Base-by-base conservation (phyloP, 164 flowering plant species). In the Liriodendron chinense region DNA sequence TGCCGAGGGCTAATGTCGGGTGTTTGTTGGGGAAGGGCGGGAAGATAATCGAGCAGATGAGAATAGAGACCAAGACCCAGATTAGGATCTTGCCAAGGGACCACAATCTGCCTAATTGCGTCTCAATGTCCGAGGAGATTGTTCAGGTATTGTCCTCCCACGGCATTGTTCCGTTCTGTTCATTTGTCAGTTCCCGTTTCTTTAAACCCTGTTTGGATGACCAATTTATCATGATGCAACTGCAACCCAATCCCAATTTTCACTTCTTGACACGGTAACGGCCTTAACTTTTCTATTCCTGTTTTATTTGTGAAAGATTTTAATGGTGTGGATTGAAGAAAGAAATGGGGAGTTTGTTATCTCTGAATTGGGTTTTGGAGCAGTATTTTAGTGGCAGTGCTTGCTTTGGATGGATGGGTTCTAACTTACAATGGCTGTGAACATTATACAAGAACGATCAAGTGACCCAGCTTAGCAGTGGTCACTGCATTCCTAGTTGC, bases 41-140 rank as follows among this genome's bases (percentile, higher is more conserved):
- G 82, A 96, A 92, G 87, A 96, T 96, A 26, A 92, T 96, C 74
- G 98, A 96, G 86, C 98, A 93, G 78, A 94, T 94, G 99, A 91
- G 98, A 83, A 76, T 85, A 4, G 98, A 92, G 81, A 96, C 99
- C 56, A 96, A 90, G 83, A 93, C 99, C 20, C 99, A 96, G 77
- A 96, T 96, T 77, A 87, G 99, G 86, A 80, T 96, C 74, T 82
- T 94, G 47, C 99, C 99, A 18, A 86, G 98, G 69, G 99, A 96
- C 78, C 92, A 87, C 71, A 89, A 76, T 21, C 61, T 96, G 73
- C 99, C 99, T 25, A 89, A 87, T 1, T 96, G 99, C 73, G 94
- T 94, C 61, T 79, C 97, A 0, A 78, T 85, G 86, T 83, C 93
- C 0, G 98, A 94, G 81, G 99, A 96, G 85, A 89, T 96, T 78